Percentiles rank a stretch among this genome's conserved stretches.
phyloP scores from a whole-genome alignment of 148 eudicot genomes.

The Euryodendron excelsum region DNA sequence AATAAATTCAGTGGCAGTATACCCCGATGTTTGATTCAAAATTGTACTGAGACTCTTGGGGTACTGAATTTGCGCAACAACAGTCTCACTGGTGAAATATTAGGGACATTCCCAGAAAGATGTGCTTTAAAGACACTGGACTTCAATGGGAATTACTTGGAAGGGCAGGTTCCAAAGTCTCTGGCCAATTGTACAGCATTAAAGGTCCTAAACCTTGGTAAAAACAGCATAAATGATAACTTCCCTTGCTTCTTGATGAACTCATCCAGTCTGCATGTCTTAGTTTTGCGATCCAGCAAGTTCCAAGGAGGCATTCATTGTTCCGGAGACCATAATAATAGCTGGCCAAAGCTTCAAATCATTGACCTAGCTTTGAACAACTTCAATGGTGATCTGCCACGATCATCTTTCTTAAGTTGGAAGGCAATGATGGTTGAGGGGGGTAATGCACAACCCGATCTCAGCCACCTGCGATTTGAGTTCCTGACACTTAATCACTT shows the following conservation, averaged over 20 bases:
- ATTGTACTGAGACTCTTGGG: conserved; percentile 5
- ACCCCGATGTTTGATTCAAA: conserved; percentile 33
- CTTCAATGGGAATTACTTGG: conserved; percentile 32
- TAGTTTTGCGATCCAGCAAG: conserved; percentile 43
- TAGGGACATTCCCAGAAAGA: conserved; percentile 16
- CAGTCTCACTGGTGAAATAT: conserved; percentile 26
- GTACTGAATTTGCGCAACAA: conserved; percentile 43
- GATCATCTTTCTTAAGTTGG: conserved; percentile 7
- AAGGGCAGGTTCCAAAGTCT: conserved; percentile 48
- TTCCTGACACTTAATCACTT: too few species aligned
- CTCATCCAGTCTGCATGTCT: conserved; percentile 37
- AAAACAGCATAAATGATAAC: conserved; percentile 34
- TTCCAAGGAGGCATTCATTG: conserved; percentile 38
- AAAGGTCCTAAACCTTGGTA: conserved; percentile 52
- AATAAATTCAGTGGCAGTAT: conserved; percentile 29
- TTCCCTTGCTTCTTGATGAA: conserved; percentile 45
- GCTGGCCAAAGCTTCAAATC: conserved; percentile 39
- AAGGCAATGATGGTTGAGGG: conserved; percentile 21
- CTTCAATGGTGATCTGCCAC: conserved; percentile 26
- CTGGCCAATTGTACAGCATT: conserved; percentile 36
- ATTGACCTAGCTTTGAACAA: conserved; percentile 38
- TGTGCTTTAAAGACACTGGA: conserved; percentile 41
- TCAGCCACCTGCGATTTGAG: too few species aligned
- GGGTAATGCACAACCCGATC: neutral
- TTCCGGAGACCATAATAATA: neutral